Conservation (phyloP, 1,284 basidiomycete species). For the Phylloporus gajari region DNA sequence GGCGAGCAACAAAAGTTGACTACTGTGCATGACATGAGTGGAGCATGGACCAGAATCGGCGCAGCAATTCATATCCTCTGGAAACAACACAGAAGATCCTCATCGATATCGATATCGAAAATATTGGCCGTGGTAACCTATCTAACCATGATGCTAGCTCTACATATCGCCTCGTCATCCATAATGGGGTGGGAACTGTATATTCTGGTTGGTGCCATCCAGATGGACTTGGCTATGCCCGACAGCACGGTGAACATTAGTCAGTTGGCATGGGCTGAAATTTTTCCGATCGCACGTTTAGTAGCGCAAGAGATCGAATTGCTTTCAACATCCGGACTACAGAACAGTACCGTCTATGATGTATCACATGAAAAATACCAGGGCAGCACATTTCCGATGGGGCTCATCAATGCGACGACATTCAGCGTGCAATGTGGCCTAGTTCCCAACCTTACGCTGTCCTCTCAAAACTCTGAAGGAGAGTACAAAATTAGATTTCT, state of each 20-base stretch:
- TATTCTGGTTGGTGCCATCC: not conserved
- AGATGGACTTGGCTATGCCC: not conserved
- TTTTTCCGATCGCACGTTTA: not conserved
- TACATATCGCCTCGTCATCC: slow-evolving; percentile 36
- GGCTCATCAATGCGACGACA: not conserved
- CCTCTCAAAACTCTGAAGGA: not conserved
- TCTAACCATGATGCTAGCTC: slow-evolving; percentile 12
- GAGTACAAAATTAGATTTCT: not conserved
- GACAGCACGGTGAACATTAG: not conserved
- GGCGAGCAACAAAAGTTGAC: not conserved
- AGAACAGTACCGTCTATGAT: not conserved
- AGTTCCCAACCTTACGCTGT: not conserved
- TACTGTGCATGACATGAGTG: not conserved
- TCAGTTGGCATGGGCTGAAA: not conserved
- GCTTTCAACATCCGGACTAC: not conserved
- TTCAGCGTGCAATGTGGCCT: not conserved
- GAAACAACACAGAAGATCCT: slow-evolving; percentile 25
- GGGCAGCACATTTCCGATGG: too few relatives aligned
- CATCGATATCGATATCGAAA: slow-evolving; percentile 4
- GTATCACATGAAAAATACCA: too few relatives aligned
- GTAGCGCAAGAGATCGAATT: too few relatives aligned
- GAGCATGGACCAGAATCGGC: slow-evolving; percentile 22
- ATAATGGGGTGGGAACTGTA: slow-evolving; percentile 33
- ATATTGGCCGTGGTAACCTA: slow-evolving; percentile 21
- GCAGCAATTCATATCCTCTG: slow-evolving; percentile 24